phyloP scores from a whole-genome alignment of 2,329 filamentous ascomycete species.

The Geosmithia putterillii region DNA sequence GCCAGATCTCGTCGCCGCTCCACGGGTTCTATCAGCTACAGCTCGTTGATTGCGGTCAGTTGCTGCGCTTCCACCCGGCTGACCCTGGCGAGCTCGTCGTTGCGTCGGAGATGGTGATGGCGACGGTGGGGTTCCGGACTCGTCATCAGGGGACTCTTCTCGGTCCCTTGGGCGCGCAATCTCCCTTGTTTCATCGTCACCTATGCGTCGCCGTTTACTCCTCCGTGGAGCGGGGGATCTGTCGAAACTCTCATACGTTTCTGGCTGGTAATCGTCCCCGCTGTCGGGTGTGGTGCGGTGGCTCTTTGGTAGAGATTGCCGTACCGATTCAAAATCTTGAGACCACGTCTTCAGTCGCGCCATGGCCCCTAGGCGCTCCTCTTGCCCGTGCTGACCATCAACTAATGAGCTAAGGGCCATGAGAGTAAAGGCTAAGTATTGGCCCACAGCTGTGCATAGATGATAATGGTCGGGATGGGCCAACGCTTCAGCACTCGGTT shows the following conservation, averaged over 20 bases:
- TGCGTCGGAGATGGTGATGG: not conserved
- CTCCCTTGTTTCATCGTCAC: no score
- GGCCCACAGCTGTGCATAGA: slow-evolving; percentile 1
- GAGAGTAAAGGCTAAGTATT: slow-evolving; percentile 4
- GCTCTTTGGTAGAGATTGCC: slow-evolving; percentile 8
- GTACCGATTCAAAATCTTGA: slow-evolving; percentile 12
- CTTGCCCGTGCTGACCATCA: slow-evolving; percentile 6
- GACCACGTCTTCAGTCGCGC: slow-evolving; percentile 6
- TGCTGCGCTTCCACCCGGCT: no score
- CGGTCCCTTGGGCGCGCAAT: no score
- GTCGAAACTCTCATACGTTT: slow-evolving; percentile 8
- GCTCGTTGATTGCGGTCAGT: slow-evolving; percentile 9
- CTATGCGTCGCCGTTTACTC: no score
- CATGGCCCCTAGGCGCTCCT: slow-evolving; percentile 6
- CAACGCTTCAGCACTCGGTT: not conserved
- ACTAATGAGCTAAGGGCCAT: slow-evolving; percentile 1
- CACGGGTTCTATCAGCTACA: slow-evolving; percentile 16
- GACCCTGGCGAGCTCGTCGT: no score
- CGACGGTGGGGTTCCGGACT: no score
- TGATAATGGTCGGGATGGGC: slow-evolving; percentile 1
- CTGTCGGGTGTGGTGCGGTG: slow-evolving; percentile 5
- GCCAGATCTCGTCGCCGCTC: slow-evolving; percentile 2
- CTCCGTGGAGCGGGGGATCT: slow-evolving; percentile 6
- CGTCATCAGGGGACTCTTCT: no score
- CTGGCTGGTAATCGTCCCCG: slow-evolving; percentile 6